phyloP scores from a whole-genome alignment of 208 protist species.

The Phytomonas serpens region DNA sequence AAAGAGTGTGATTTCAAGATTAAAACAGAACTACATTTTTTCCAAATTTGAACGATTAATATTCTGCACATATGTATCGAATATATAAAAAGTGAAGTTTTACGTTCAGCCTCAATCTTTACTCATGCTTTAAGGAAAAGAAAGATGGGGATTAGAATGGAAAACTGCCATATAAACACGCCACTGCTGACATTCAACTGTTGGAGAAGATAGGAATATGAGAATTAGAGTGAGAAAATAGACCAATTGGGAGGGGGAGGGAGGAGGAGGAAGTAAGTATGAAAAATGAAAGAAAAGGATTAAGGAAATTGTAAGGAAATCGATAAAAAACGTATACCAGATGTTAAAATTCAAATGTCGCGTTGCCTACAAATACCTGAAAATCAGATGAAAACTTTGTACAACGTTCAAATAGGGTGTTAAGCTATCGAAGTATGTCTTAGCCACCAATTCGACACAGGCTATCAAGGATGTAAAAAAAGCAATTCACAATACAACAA shows the following conservation, averaged over 20 bases:
- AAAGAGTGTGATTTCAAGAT: conserved; percentile 11
- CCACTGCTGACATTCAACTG: background rate
- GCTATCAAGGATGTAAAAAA: background rate
- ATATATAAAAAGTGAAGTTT: background rate
- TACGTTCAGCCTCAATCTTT: background rate
- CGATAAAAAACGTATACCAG: conserved; percentile 10
- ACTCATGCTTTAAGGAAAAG: background rate
- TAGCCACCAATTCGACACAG: background rate
- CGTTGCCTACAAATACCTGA: background rate
- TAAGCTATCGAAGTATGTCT: background rate
- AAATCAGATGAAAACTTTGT: conserved; percentile 12
- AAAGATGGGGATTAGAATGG: background rate
- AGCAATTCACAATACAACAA: background rate
- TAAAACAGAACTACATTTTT: background rate
- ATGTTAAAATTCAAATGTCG: conserved; percentile 8
- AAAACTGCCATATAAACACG: background rate
- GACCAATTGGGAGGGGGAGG: conserved; percentile 10
- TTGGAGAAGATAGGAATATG: background rate
- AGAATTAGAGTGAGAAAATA: background rate
- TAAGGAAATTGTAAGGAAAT: conserved; percentile 4
- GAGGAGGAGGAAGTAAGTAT: conserved; percentile 20
- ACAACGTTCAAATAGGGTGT: no score
- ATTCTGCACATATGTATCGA: background rate
- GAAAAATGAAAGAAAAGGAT: conserved; percentile 21
- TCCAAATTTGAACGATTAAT: background rate